Evolutionary conservation across 208 protist genomes (phyloP).

Genomic region (Blastocrithidia nonstop): DNA sequence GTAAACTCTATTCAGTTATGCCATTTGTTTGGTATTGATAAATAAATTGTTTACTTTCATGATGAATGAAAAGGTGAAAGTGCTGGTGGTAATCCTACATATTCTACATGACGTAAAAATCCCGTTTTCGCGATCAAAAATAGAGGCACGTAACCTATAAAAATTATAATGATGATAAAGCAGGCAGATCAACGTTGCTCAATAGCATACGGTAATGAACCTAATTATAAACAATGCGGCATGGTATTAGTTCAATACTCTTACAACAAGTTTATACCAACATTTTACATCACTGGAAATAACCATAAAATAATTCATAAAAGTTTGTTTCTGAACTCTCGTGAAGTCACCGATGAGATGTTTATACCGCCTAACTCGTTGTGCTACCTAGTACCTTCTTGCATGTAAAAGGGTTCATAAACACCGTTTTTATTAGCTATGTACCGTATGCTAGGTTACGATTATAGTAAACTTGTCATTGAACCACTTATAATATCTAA

Average conservation of each 20-base stretch:
- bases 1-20: too few relatives aligned
- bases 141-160: slow-evolving; percentile 9
- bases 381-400: slow-evolving; percentile 59
- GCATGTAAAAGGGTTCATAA: slow-evolving; percentile 62
- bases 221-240: slow-evolving; percentile 60
- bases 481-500: slow-evolving; percentile 50
- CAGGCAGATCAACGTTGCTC: slow-evolving; percentile 68
- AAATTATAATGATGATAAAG: slow-evolving; percentile 48
- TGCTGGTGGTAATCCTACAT: too few relatives aligned
- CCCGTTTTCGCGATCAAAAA: slow-evolving; percentile 5
- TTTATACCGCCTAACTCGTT: slow-evolving; percentile 49
- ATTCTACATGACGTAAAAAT: too few relatives aligned
- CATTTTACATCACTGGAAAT: slow-evolving; percentile 61
- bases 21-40: too few relatives aligned
- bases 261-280: slow-evolving; percentile 26
- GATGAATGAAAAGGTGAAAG: slow-evolving; percentile 21
- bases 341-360: slow-evolving; percentile 49
- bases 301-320: slow-evolving; percentile 59
- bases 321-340: slow-evolving; percentile 31
- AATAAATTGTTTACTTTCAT: neutral
- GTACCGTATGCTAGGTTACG: slow-evolving; percentile 15
- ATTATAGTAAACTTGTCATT: slow-evolving; percentile 33
- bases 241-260: slow-evolving; percentile 29
- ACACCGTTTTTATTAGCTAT: slow-evolving; percentile 59
- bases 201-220: slow-evolving; percentile 37